Evolutionary conservation across 2,329 filamentous ascomycete species (phyloP), one percentile per base, ranked within the genome.

Genomic region (Orbilia brochopaga): DNA sequence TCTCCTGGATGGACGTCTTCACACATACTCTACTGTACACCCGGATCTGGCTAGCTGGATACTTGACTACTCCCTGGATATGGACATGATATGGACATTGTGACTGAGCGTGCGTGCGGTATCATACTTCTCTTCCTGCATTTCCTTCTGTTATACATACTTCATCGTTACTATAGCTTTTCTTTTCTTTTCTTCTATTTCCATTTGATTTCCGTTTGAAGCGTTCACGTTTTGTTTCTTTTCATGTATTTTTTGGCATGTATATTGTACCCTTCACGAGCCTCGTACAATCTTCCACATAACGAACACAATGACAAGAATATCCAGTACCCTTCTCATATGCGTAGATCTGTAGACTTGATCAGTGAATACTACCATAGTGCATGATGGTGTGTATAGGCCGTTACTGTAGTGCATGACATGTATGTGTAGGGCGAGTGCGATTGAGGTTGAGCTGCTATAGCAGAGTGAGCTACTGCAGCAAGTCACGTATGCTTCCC

Each of bases 71-170:
- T 15, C 15, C n/a, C 19, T 48, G 17, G 15, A 48, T 48, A 15
- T 21, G 44, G n/a, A 48, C 17, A 48, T 23, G 44, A 48, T 23
- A 48, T 48, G 44, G 17, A 44, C 40, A 15, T 44, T 48, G 15
- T 48, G 15, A 48, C n/a, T 17, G 44, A 48, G 44, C 44, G 44
- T 21, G 44, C 44, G 40, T 44, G 40, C 17, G 44, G 44, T 48
- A 48, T 48, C 17, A 19, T 23, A n/a, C 19, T 48, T 48, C 44
- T 21, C 19, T 21, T 48, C 17, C 19, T 48, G 2, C 21, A 32
- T 32, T 32, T 32, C 8, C 8, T 32, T 32, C 8, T 32, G 3
- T 4, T 32, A 32, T 32, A 32, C 27, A 32, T 8, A 32, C 27
- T 4, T 32, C 8, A 32, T 32, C 8, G 8, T 32, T 8, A 32